Evolutionary conservation across 2,329 filamentous ascomycete species (phyloP).

Genomic region (Talaromyces islandicus): DNA sequence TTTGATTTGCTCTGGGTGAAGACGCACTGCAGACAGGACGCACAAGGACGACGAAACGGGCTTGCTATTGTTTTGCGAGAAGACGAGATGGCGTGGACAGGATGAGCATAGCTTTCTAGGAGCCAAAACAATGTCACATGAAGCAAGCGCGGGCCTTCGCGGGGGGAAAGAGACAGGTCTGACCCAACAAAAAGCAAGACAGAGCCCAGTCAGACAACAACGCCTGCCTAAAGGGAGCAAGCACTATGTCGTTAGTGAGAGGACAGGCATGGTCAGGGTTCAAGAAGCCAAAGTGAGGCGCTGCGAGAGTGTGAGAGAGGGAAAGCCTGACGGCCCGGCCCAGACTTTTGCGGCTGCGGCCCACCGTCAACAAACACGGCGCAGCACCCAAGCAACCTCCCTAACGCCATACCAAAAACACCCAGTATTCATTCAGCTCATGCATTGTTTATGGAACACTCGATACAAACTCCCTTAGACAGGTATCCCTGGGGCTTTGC

Average conservation of each 20-base stretch:
- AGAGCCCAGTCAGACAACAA: not conserved
- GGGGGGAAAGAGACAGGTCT: not conserved
- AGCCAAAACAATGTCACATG: not conserved
- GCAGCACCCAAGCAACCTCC: constrained; percentile 7
- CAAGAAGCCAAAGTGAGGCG: not conserved
- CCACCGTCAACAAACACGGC: constrained; percentile 9
- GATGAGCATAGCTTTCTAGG: not conserved
- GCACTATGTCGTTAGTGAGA: not conserved
- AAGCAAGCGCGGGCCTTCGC: not conserved
- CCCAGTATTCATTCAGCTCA: not conserved
- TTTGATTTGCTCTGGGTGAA: not conserved
- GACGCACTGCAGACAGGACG: not conserved
- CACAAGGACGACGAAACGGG: not conserved
- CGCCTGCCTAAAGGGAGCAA: not conserved
- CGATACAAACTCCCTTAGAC: not conserved
- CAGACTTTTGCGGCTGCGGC: not conserved
- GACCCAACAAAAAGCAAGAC: not conserved
- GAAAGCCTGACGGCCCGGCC: not conserved
- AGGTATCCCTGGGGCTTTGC: not conserved
- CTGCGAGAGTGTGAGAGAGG: not conserved
- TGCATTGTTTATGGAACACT: not conserved
- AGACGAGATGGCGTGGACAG: not conserved
- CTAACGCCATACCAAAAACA: not conserved
- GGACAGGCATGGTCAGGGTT: not conserved
- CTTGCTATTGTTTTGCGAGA: not conserved